phyloP scores from a whole-genome alignment of 805 yeast genomes.

The Wickerhamiella vanderwaltii region DNA sequence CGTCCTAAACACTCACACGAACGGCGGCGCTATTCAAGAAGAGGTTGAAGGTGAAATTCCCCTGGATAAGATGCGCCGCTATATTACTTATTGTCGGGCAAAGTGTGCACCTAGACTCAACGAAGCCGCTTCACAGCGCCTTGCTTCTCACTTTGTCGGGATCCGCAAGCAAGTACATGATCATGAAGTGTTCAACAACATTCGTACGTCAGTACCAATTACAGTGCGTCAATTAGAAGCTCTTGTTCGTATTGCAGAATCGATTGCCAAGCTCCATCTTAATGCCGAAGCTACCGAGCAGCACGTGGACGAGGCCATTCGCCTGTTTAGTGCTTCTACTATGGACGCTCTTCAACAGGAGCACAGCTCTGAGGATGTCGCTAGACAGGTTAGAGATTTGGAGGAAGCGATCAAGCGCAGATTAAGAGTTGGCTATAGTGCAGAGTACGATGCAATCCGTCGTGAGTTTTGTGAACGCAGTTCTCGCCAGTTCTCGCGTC shows the following conservation, averaged over 20 bases:
- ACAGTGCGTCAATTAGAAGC: slow-evolving; percentile 97
- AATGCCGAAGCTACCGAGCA: slow-evolving; percentile 73
- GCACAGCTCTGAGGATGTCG: slow-evolving; percentile 28
- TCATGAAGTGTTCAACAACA: slow-evolving; percentile 70
- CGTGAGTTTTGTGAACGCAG: slow-evolving; percentile 46
- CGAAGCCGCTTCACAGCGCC: slow-evolving; percentile 76
- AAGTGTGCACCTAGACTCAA: slow-evolving; percentile 89
- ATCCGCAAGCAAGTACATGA: slow-evolving; percentile 74
- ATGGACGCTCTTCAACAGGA: slow-evolving; percentile 85
- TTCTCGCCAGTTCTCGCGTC: slow-evolving; percentile 39
- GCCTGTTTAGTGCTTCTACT: slow-evolving; percentile 91
- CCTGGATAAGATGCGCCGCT: slow-evolving; percentile 79
- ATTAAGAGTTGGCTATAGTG: slow-evolving; percentile 92
- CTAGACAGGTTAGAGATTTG: slow-evolving; percentile 61
- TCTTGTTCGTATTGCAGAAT: slow-evolving; percentile 86
- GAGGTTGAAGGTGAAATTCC: slow-evolving; percentile 68
- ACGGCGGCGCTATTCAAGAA: slow-evolving; percentile 44
- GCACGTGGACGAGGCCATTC: slow-evolving; percentile 91
- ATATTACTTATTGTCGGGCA: slow-evolving; percentile 77
- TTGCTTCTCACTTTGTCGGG: slow-evolving; percentile 84
- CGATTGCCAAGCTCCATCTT: slow-evolving; percentile 75
- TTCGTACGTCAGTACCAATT: slow-evolving; percentile 90
- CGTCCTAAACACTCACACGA: slow-evolving; percentile 90
- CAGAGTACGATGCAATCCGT: slow-evolving; percentile 70
- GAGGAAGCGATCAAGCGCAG: slow-evolving; percentile 80